Evolutionary conservation across 306 rosid genomes (phyloP).

Genomic region (Hippophae tibetana): DNA sequence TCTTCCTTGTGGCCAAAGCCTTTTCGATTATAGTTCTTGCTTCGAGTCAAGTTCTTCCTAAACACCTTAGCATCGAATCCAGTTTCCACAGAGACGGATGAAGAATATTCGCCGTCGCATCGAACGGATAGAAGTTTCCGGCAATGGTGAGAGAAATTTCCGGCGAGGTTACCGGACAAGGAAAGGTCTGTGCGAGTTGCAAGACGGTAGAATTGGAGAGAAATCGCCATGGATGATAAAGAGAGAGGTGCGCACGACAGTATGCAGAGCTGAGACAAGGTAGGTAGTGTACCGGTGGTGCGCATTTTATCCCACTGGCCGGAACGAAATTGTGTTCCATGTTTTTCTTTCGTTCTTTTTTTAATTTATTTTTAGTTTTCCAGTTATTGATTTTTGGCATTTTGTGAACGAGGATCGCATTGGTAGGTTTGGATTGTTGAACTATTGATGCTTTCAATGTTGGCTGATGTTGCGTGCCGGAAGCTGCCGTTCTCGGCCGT

Average conservation of each 20-base stretch:
- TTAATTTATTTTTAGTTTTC: not conserved
- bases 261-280: not conserved
- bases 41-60: conserved; percentile 79
- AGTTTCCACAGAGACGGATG: conserved; percentile 35
- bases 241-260: conserved; percentile 8
- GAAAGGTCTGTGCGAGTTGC: conserved; percentile 35
- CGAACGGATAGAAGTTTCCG: conserved; percentile 45
- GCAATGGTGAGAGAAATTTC: conserved; percentile 18
- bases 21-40: conserved; percentile 73
- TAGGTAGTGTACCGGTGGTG: not conserved
- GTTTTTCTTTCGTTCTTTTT: not conserved
- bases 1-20: conserved; percentile 88
- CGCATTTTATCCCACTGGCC: conserved; percentile 9
- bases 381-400: not conserved
- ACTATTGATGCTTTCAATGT: too few relatives aligned
- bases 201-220: conserved; percentile 48
- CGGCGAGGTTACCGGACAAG: conserved; percentile 27
- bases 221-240: conserved; percentile 48
- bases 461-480: too few relatives aligned
- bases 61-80: conserved; percentile 78
- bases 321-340: conserved; percentile 10
- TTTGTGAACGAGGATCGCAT: too few relatives aligned
- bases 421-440: too few relatives aligned
- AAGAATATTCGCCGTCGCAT: conserved; percentile 43
- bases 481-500: too few relatives aligned